These are phyloP conservation scores for Symbiodinium pilosum DNA, from an alignment of 73 alveolate species.

Conservation along the genomic window DNA sequence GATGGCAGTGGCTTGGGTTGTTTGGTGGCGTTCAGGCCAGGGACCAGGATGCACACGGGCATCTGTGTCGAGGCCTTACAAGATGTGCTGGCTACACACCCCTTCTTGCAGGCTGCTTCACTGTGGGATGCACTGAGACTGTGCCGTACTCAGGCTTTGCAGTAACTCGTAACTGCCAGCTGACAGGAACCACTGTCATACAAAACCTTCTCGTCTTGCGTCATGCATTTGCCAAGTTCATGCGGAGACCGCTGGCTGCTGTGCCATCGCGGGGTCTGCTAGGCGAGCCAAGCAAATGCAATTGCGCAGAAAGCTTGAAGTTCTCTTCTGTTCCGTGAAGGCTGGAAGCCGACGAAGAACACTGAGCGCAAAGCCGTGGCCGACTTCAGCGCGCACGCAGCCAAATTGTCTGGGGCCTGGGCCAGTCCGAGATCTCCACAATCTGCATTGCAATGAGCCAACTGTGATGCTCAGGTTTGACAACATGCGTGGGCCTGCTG, in stretches of 20 bases:
- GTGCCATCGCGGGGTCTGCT: background rate
- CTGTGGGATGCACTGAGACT: background rate
- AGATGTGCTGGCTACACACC: background rate
- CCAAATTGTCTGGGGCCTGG: background rate
- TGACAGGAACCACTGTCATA: too few relatives aligned
- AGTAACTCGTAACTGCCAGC: too few relatives aligned
- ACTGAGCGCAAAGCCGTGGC: background rate
- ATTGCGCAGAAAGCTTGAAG: too few relatives aligned
- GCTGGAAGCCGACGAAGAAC: background rate
- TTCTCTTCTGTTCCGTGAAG: too few relatives aligned
- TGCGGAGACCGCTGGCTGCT: background rate
- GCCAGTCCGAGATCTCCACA: too few relatives aligned
- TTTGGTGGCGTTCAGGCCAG: background rate
- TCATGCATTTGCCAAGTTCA: background rate
- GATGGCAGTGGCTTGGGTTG: background rate
- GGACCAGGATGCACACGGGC: background rate
- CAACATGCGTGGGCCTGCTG: conserved; percentile 84
- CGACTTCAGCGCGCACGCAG: background rate
- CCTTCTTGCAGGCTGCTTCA: background rate
- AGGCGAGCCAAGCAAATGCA: background rate
- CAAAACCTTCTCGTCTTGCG: too few relatives aligned
- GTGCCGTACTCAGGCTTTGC: background rate
- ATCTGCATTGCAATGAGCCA: too few relatives aligned
- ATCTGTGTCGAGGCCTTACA: background rate
- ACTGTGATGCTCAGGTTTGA: too few relatives aligned